These are phyloP conservation scores for Chamaenerion angustifolium DNA, from an alignment of 345 rosid species.

Conservation along the genomic window DNA sequence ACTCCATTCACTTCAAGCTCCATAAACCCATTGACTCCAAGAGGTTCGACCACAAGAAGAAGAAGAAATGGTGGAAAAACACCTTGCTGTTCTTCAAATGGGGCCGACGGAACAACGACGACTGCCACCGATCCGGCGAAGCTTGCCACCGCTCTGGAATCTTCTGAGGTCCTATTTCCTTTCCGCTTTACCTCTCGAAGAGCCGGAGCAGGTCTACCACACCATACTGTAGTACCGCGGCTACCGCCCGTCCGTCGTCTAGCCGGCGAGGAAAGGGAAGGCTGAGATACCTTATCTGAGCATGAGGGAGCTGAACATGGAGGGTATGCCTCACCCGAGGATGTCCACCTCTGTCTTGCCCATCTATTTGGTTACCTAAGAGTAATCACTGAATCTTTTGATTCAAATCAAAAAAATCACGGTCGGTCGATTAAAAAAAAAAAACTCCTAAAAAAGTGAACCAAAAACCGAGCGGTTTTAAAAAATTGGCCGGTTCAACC, in stretches of 20 bases:
- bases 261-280: constrained; percentile 35
- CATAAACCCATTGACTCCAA: constrained; percentile 61
- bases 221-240: constrained; percentile 44
- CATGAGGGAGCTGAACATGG: constrained; percentile 67
- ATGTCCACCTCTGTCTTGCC: constrained; percentile 42
- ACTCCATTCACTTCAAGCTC: constrained; percentile 65
- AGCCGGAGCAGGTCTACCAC: constrained; percentile 51
- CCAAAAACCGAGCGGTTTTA: too few relatives aligned
- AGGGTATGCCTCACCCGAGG: constrained; percentile 34
- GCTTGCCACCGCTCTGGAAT: constrained; percentile 23
- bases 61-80: constrained; percentile 73
- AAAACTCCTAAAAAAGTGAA: too few relatives aligned
- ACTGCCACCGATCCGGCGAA: constrained; percentile 4
- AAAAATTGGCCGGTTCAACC: too few relatives aligned
- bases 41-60: constrained; percentile 29
- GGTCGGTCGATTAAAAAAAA: too few relatives aligned
- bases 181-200: constrained; percentile 65
- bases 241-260: constrained; percentile 34
- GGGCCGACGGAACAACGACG: constrained; percentile 22
- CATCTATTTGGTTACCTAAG: constrained; percentile 51
- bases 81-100: constrained; percentile 59
- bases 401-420: too few relatives aligned
- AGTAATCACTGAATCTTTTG: too few relatives aligned
- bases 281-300: constrained; percentile 51
- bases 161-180: constrained; percentile 39